These are phyloP conservation scores for Triticum aestivum DNA, from an alignment of 176 grass and related monocot genomes.

Conservation along the genomic window DNA sequence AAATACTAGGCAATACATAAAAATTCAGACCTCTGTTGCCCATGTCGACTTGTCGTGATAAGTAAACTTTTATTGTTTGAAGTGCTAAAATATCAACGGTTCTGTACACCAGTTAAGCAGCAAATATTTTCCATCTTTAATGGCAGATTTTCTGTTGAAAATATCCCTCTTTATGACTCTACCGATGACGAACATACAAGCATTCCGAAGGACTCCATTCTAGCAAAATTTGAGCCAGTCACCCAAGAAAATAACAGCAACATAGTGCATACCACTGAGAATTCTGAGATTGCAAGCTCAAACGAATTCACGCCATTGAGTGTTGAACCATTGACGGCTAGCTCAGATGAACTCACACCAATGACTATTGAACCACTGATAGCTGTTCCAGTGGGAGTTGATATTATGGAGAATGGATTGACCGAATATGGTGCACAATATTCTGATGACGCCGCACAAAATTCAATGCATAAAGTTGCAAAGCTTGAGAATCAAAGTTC, in stretches of 20 bases:
- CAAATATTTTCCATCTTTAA: slow-evolving; percentile 36
- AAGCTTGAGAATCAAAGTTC: slow-evolving; percentile 27
- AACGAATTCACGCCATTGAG: slow-evolving; percentile 34
- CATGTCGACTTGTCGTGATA: not conserved
- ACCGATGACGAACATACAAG: slow-evolving; percentile 79
- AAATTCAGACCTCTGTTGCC: not conserved
- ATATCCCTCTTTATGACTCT: slow-evolving; percentile 98
- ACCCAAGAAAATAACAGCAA: slow-evolving; percentile 18
- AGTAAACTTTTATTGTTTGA: not conserved
- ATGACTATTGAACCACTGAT: slow-evolving; percentile 63
- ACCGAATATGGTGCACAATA: slow-evolving; percentile 38
- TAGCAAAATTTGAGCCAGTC: slow-evolving; percentile 28
- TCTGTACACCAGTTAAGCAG: not conserved
- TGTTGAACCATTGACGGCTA: slow-evolving; percentile 33
- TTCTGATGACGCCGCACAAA: slow-evolving; percentile 25
- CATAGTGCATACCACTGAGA: slow-evolving; percentile 24
- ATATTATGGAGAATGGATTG: slow-evolving; percentile 52
- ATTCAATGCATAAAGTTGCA: slow-evolving; percentile 36
- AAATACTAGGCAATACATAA: not conserved
- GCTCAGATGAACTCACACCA: slow-evolving; percentile 40
- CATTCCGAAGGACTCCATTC: slow-evolving; percentile 52
- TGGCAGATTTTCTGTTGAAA: slow-evolving; percentile 92
- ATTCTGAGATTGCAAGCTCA: slow-evolving; percentile 16
- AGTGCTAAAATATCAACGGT: not conserved
- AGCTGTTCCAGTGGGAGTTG: slow-evolving; percentile 64